Evolutionary conservation across 2,329 filamentous ascomycete species (phyloP).

Genomic region (Hypoxylon sp.): DNA sequence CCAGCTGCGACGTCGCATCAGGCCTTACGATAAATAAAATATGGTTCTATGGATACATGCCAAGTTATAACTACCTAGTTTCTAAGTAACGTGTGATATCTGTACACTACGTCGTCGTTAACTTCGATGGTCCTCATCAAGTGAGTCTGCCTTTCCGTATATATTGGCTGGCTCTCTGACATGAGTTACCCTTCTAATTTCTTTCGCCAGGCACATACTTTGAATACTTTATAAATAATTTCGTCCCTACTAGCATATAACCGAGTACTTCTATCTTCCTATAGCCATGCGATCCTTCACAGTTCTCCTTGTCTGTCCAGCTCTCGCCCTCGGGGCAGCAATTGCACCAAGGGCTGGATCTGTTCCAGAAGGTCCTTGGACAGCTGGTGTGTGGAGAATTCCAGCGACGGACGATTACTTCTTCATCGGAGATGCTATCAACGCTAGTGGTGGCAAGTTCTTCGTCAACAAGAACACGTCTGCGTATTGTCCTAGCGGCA

Average conservation of each 20-base stretch:
- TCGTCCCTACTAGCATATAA: neutral
- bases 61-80: slow-evolving; percentile 9
- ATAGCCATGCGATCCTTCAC: slow-evolving; percentile 25
- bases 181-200: neutral
- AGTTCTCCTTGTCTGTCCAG: slow-evolving; percentile 12
- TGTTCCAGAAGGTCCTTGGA: slow-evolving; percentile 38
- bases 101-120: neutral
- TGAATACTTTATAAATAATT: neutral
- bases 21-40: neutral
- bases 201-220: neutral
- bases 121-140: neutral
- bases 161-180: neutral
- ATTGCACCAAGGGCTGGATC: slow-evolving; percentile 17
- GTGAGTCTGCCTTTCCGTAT: neutral
- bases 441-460: slow-evolving; percentile 48
- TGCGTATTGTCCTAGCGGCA: slow-evolving; percentile 44
- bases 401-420: slow-evolving; percentile 7
- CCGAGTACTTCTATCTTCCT: neutral
- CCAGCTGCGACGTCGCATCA: slow-evolving; percentile 28
- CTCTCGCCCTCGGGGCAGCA: slow-evolving; percentile 19
- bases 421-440: slow-evolving; percentile 41
- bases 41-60: slow-evolving; percentile 2
- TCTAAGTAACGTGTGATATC: slow-evolving; percentile 36
- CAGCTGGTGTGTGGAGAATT: slow-evolving; percentile 40
- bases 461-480: slow-evolving; percentile 43